Evolutionary conservation across 306 rosid species (phyloP), one percentile per base, ranked within the genome.

Genomic region (Rosa chinensis): DNA sequence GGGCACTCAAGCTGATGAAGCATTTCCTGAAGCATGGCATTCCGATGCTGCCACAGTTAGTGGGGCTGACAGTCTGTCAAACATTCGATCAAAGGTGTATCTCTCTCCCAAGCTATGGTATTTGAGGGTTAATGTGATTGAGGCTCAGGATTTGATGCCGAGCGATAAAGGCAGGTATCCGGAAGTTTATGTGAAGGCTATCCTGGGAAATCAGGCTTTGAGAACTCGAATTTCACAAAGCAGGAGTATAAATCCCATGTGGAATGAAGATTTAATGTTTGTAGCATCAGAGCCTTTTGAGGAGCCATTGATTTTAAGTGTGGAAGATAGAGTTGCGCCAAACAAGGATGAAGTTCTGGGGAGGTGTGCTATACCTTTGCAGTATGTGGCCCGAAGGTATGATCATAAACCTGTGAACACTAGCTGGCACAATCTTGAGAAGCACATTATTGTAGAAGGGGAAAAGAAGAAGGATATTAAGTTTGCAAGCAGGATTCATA

Each of bases 1-100:
- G 97, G 99, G 99, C 20, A 94, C 97, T 28, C 99, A 94, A 74
- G 99, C 99, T 18, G 99, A 94, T 82, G 99, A 94, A 84, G 99
- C 97, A 0, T 94, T 94, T 81, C 95, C 99, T 10, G 99, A 94
- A 74, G 99, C 99, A 1, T 94, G 99, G 99, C 97, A 94, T 81
- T 94, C 99, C 0, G 99, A 94, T 80, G 95, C 99, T 2, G 97
- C 95, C 0, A 87, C 97, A 0, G 95, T 94, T 58, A 90, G 94
- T n/a, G 97, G 97, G 52, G 35, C 89, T 44, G 99, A 94, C 74
- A 90, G 95, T 79, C 97, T 94, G 79, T 85, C 99, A 0, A 94
- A 87, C 75, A 92, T 94, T 53, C 89, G 99, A 14, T 94, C 99
- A 0, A 94, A 94, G 91, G 97, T 94, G 58, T 94, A 94, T 88